phyloP scores from a whole-genome alignment of 176 grass and related monocot species.

The Pontederia paniculata region DNA sequence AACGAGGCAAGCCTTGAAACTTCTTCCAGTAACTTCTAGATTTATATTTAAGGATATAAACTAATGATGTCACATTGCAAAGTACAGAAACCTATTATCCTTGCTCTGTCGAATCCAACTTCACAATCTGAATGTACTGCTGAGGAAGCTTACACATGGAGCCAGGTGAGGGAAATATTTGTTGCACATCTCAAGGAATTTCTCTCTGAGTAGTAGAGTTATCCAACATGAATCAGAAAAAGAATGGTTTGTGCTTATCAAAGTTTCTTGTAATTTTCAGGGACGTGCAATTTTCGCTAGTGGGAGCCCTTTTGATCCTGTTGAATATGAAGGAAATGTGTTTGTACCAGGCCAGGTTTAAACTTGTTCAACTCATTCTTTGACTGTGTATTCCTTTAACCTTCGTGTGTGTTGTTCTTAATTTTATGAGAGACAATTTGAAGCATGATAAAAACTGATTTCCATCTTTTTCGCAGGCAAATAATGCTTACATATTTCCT shows the following conservation, averaged over 20 bases:
- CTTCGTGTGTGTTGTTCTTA: too few relatives aligned
- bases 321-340: conserved; percentile 68
- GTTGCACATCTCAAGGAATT: background rate
- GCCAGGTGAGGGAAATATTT: conserved; percentile 32
- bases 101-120: conserved; percentile 88
- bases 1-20: conserved; percentile 46
- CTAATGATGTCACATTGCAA: conserved; percentile 5
- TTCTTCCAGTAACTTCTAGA: background rate
- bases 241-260: background rate
- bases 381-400: too few relatives aligned
- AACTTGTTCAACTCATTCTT: conserved; percentile 2
- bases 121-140: conserved; percentile 92
- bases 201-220: background rate
- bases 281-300: conserved; percentile 91
- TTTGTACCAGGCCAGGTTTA: conserved; percentile 79
- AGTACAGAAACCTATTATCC: conserved; percentile 75
- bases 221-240: background rate
- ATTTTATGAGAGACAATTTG: too few relatives aligned
- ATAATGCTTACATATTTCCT: conserved; percentile 99
- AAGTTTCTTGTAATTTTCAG: conserved; percentile 28
- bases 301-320: conserved; percentile 88
- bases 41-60: conserved; percentile 1
- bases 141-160: conserved; percentile 87
- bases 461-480: conserved; percentile 31
- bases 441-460: background rate